Base-by-base conservation (phyloP, 169 alveolate species). In the Eimeria zaria region DNA sequence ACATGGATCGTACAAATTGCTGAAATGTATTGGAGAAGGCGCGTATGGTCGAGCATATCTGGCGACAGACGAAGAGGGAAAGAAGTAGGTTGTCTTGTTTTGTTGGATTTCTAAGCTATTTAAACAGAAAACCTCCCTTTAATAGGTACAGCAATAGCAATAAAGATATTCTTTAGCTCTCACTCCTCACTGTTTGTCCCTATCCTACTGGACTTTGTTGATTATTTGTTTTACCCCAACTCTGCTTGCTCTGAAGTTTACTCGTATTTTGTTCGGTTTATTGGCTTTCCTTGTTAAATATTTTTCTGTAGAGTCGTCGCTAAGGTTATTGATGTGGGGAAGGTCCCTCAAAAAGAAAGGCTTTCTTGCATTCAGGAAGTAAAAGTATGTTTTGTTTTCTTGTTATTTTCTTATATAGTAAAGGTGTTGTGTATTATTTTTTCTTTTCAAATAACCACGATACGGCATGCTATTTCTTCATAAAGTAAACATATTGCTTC, bases 291-390 rank as follows among this genome's bases (percentile, higher is more conserved):
- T 30, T 44, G 36, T 30, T 36, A n/a, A n/a, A 7, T 80, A 14
- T 14, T 46, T 41, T 76, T 46, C 11, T 62, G 48, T 84, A 91
- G 97, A 90, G 98, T 97, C 94, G 98, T 98, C 11, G 98, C 98
- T 97, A 98, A 97, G 99, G 97, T 97, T 39, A 98, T 98, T 48
- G 99, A 98, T 95, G 98, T 98, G 3, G 95, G 98, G 12, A 91
- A 97, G 44, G 97, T 98, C 98, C 97, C 97, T 67, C 91, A 81
- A n/a, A 97, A 98, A 93, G 97, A 98, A 93, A 97, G 97, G 67
- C 97, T 98, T 81, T 97, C 98, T 51, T 98, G 99, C 51, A 95
- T 98, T n/a, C 97, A 98, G 62, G 99, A 98, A 96, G 99, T 98
- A n/a, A 96, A 97, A 73, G 97, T 92, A 5, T 18, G 85, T 7